Percentiles rank a stretch among this genome's conserved stretches.
These are phyloP conservation scores for Neonectria faginata DNA, from an alignment of 2,329 filamentous ascomycete genomes.

Conservation along the genomic window DNA sequence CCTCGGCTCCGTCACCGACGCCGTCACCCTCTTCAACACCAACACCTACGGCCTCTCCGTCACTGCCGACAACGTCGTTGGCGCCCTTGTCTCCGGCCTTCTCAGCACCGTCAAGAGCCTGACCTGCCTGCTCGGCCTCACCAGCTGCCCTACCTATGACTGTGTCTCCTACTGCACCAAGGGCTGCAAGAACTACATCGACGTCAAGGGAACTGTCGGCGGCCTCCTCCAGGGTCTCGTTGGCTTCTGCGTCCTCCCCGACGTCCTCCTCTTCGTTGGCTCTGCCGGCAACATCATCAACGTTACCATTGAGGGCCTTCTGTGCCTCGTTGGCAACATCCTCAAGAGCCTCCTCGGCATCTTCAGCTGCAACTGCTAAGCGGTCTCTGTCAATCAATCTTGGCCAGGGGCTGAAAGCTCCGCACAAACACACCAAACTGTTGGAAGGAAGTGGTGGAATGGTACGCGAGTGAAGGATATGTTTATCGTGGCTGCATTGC, in stretches of 20 bases:
- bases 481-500: constrained; percentile 5
- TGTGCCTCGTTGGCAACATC: constrained; percentile 50
- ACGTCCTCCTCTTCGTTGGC: constrained; percentile 46
- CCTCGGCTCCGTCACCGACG: constrained; percentile 47
- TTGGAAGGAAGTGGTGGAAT: not conserved
- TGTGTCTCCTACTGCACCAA: constrained; percentile 54
- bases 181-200: constrained; percentile 55
- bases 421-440: not conserved
- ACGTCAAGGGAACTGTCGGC: constrained; percentile 48
- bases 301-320: constrained; percentile 46
- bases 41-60: constrained; percentile 48
- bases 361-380: constrained; percentile 52
- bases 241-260: constrained; percentile 50
- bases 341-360: constrained; percentile 45
- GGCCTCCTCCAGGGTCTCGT: constrained; percentile 46
- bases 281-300: constrained; percentile 43
- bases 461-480: constrained; percentile 10
- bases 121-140: constrained; percentile 49
- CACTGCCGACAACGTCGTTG: constrained; percentile 43
- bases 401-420: not conserved
- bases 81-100: constrained; percentile 42
- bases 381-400: not conserved
- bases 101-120: constrained; percentile 41
- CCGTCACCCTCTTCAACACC: constrained; percentile 54
- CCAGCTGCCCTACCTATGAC: constrained; percentile 50